Base-by-base conservation (phyloP, 75 land plant genomes). In the Picea sitchensis region DNA sequence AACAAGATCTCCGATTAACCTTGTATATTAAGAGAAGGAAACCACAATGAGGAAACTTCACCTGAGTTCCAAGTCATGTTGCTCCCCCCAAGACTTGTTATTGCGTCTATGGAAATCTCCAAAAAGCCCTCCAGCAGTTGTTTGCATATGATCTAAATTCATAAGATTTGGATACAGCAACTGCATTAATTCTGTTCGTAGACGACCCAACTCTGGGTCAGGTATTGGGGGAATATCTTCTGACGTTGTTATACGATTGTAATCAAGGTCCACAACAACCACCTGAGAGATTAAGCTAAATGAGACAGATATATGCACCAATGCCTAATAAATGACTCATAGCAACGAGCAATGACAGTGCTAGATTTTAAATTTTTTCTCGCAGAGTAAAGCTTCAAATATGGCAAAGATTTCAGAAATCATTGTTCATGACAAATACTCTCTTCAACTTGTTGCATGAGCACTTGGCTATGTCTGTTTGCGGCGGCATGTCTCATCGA, bases 41-140 rank as follows among this genome's bases (percentile, higher is more conserved):
- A 31, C 58, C n/a, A 78, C 17, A 78, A 51, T 77, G 51, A 79
- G n/a, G 38, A 65, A 80, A 21, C 67, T 73, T 82, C 76, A 96
- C 99, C 98, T 94, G 62, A 96, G 84, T 78, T 96, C 95, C 79
- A 84, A 78, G 75, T 96, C 92, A 81, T 96, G 98, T 63, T 92
- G 86, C 76, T 88, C 82, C 72, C 87, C 88, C 99, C 99, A 96
- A 75, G 90, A 74, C 82, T 91, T 96, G 82, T 76, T 85, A 59
- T 80, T 83, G 68, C 79, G 75, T 80, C 81, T 82, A 51, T 76
- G 75, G 77, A 73, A 78, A 57, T 83, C 84, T 54, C 88, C 90
- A 64, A 82, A 65, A 26, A 82, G 59, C 44, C 80, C 58, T 62
- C 80, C 77, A 75, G 69, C 41, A 73, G 61, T 80, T 77, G 75